Percentiles rank a stretch among this genome's conserved stretches.
These are phyloP conservation scores for Cyclocybe aegerita DNA, from an alignment of 768 basidiomycete genomes.

Conservation along the genomic window DNA sequence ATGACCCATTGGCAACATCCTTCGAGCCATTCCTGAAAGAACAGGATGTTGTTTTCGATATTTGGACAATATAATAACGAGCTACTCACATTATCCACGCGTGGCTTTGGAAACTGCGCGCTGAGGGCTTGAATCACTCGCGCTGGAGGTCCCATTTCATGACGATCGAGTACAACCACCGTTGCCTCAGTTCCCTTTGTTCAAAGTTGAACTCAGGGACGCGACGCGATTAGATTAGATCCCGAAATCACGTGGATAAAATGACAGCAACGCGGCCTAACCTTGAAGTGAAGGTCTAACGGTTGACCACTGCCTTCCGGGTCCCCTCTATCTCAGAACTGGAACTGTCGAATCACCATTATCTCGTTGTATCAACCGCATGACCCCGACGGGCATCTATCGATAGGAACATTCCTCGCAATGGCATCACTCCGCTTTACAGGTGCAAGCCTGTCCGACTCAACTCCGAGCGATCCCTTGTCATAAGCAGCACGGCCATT, in stretches of 20 bases:
- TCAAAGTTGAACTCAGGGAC: not conserved
- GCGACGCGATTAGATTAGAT: slow-evolving; percentile 27
- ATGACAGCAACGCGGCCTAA: too few relatives aligned
- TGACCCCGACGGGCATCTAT: too few relatives aligned
- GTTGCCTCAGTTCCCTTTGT: not conserved
- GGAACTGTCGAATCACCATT: too few relatives aligned
- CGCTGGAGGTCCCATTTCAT: slow-evolving; percentile 28
- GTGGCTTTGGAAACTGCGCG: slow-evolving; percentile 56
- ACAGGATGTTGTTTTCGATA: slow-evolving; percentile 2
- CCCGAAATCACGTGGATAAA: not conserved
- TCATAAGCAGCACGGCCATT: too few relatives aligned
- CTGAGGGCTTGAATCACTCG: slow-evolving; percentile 54
- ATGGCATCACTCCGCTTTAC: too few relatives aligned
- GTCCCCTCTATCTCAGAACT: too few relatives aligned
- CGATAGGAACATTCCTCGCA: too few relatives aligned
- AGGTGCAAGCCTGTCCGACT: too few relatives aligned
- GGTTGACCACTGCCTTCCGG: too few relatives aligned
- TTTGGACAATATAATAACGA: not conserved
- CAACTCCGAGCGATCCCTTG: too few relatives aligned
- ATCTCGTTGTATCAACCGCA: too few relatives aligned
- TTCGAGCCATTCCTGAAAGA: slow-evolving; percentile 70
- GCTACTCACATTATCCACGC: slow-evolving; percentile 58
- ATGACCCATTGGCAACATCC: slow-evolving; percentile 69
- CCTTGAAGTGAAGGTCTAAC: too few relatives aligned
- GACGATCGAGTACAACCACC: slow-evolving; percentile 7